phyloP scores from a whole-genome alignment of 345 rosid genomes.

The Ailanthus altissimus region DNA sequence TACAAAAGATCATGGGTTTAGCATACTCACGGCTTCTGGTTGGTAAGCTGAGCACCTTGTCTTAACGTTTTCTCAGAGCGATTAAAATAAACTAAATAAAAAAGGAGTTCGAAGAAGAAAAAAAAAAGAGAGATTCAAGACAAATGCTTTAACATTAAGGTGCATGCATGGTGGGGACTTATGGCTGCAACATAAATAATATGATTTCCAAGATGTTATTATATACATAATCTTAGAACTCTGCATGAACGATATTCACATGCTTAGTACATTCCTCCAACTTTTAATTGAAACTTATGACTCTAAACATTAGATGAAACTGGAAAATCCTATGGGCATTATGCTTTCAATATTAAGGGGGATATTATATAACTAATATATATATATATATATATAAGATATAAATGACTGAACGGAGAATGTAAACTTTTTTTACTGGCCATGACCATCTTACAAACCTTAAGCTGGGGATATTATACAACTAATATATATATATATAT shows the following conservation, averaged over 20 bases:
- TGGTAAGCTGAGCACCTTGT: neutral
- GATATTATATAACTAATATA: too few species aligned
- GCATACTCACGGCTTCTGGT: neutral
- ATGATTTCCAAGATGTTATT: neutral
- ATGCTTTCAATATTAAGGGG: too few species aligned
- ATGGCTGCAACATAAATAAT: neutral
- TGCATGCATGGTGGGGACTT: neutral
- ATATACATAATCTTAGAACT: neutral
- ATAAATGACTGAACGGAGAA: too few species aligned
- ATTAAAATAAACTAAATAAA: too few species aligned
- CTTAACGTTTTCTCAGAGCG: too few species aligned
- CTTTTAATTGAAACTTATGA: neutral
- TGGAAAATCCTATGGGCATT: neutral
- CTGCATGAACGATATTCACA: neutral
- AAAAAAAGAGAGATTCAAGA: neutral
- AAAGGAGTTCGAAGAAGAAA: neutral
- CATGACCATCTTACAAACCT: too few species aligned
- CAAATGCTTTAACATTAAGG: neutral
- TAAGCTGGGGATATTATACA: too few species aligned
- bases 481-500: too few species aligned
- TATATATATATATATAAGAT: too few species aligned
- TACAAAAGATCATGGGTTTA: neutral
- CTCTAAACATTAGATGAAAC: neutral
- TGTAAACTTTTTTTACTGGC: too few species aligned
- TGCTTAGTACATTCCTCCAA: neutral